A percentile compares a stretch with the other conserved stretches of the same genome.
Evolutionary conservation across 2,329 filamentous ascomycete genomes (phyloP).

Genomic region (Fonsecaea nubica): DNA sequence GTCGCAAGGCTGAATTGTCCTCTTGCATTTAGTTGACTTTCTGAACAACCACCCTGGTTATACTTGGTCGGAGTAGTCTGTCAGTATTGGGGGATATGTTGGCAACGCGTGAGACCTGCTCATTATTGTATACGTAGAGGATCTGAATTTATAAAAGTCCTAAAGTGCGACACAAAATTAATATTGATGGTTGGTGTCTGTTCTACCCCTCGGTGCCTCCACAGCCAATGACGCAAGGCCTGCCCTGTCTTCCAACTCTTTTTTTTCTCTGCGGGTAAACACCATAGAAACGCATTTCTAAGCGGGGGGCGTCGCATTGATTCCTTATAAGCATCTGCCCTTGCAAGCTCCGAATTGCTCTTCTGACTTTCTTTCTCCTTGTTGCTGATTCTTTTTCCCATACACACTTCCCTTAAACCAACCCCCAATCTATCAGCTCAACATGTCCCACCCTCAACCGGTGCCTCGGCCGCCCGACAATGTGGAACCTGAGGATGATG

Average conservation of each 20-base stretch:
- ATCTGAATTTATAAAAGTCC: neutral
- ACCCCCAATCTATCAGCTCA: slow-evolving; percentile 7
- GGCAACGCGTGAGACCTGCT: neutral
- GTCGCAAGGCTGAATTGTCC: neutral
- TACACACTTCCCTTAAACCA: neutral
- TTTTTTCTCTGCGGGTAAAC: slow-evolving; percentile 12
- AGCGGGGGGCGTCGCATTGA: slow-evolving; percentile 16
- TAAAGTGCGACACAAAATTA: too few relatives aligned
- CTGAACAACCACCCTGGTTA: neutral
- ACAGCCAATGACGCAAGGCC: slow-evolving; percentile 16
- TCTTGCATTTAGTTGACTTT: neutral
- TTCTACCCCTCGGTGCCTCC: neutral
- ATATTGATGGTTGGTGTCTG: neutral
- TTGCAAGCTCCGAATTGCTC: neutral
- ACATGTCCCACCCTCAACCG: slow-evolving; percentile 35
- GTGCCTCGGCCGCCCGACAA: slow-evolving; percentile 41
- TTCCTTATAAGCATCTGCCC: slow-evolving; percentile 1
- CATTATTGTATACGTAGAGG: neutral
- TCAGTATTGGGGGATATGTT: neutral
- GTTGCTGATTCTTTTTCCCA: neutral
- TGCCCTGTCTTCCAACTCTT: neutral
- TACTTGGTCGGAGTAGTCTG: neutral
- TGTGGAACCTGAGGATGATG: slow-evolving; percentile 63
- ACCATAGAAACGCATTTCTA: slow-evolving; percentile 22
- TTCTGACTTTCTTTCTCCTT: neutral